Evolutionary conservation across 148 eudicot species (phyloP).

Genomic region (Drosera capensis): DNA sequence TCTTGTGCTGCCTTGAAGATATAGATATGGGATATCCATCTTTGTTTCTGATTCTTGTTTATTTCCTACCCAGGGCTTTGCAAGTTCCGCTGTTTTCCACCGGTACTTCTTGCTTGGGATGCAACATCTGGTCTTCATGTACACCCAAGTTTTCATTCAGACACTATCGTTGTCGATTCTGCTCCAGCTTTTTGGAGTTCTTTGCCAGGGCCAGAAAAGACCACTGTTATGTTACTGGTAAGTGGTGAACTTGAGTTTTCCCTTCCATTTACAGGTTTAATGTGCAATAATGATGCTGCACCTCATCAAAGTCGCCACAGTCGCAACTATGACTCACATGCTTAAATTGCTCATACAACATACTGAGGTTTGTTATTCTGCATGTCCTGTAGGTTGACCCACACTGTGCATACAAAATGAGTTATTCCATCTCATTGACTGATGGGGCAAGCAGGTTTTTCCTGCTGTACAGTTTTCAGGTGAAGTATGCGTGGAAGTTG

Average conservation of each 20-base stretch:
- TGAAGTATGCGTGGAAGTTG: constrained; percentile 12
- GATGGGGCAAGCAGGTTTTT: constrained; percentile 74
- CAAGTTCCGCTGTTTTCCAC: constrained; percentile 92
- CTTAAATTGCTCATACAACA: too few species aligned
- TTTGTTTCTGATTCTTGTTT: too few species aligned
- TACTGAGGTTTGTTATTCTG: constrained; percentile 4
- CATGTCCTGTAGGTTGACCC: constrained; percentile 66
- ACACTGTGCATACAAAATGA: constrained; percentile 75
- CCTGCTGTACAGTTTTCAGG: constrained; percentile 74
- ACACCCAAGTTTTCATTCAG: constrained; percentile 65
- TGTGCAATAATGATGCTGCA: neutral
- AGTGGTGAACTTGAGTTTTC: too few species aligned
- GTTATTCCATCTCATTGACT: constrained; percentile 40
- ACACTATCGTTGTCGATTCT: constrained; percentile 64
- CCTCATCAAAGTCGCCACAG: neutral
- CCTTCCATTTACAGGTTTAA: neutral
- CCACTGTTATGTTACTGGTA: constrained; percentile 73
- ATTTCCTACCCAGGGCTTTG: constrained; percentile 71
- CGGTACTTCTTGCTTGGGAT: constrained; percentile 97
- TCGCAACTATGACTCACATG: too few species aligned
- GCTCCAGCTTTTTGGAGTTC: constrained; percentile 91
- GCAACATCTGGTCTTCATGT: constrained; percentile 68
- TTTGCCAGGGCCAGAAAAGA: constrained; percentile 54
- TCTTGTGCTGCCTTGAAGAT: too few species aligned
- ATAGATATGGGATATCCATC: too few species aligned